Evolutionary conservation across 352 stramenopile genomes (phyloP), one percentile per base, ranked within the genome.

Genomic region (Phytopythium ostracodes): DNA sequence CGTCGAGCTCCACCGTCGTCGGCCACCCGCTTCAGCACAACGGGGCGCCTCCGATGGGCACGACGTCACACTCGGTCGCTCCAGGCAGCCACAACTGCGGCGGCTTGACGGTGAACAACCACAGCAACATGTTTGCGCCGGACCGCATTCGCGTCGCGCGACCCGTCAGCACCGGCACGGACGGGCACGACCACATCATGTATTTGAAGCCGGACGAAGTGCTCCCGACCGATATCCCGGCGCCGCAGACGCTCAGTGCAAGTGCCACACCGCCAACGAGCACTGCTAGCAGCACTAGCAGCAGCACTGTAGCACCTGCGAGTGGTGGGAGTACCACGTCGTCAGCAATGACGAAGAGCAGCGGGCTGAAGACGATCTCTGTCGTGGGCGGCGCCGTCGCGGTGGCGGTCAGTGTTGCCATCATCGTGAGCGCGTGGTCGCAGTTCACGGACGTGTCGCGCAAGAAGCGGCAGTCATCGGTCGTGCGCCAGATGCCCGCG

Each of bases 361-460:
- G 40, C 17, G 76, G 81, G 5, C 50, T 92, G 35, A 70, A 73
- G 62, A 85, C 81, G 7, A 68, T 88, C 18, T 89, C 81, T 0
- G 73, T 90, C 0, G 76, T 95, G 1, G 87, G 87, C 56, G 87
- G 87, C 31, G 87, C 87, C 27, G 83, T 94, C 20, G 84, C 83
- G 22, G 76, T 95, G 31, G 84, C 84, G 24, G 87, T 85, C 50
- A 88, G 84, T 35, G 78, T 93, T 22, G 87, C 87, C 8, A 38
- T 95, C 36, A 84, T 89, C 36, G 81, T 94, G 25, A 87, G 75
- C 62, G 87, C 84, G 4, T 95, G 87, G 87, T 89, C 83, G 1
- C 77, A 91, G 55, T 94, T 91, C 69, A 90, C 81, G 5, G 84
- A 92, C 12, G 84, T 64, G 46, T 78, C 79, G 4, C 87, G 68